Evolutionary conservation across 2,329 filamentous ascomycete genomes (phyloP).

Genomic region (Ceratocystis huliohia): DNA sequence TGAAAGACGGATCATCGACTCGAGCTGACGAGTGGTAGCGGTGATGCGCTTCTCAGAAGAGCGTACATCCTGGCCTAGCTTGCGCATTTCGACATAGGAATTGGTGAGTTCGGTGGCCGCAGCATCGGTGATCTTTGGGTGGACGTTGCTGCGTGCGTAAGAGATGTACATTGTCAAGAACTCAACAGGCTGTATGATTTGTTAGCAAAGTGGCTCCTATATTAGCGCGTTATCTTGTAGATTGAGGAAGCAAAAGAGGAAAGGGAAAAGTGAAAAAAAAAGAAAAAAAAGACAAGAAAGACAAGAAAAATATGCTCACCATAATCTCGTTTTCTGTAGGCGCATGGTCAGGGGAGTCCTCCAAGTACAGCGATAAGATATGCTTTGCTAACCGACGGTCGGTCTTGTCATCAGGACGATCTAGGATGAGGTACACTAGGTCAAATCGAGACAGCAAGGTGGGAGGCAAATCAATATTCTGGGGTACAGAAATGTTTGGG

Average conservation of each 20-base stretch:
- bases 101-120: conserved; percentile 75
- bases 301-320: conserved; percentile 39
- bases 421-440: conserved; percentile 89
- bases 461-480: conserved; percentile 94
- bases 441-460: conserved; percentile 94
- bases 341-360: conserved; percentile 83
- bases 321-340: conserved; percentile 62
- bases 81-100: conserved; percentile 88
- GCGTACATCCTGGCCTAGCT: conserved; percentile 76
- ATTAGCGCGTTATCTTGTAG: background rate
- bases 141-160: conserved; percentile 76
- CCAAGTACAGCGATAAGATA: conserved; percentile 89
- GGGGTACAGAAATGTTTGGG: conserved; percentile 83
- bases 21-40: conserved; percentile 88
- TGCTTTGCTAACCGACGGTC: conserved; percentile 86
- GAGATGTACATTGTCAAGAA: conserved; percentile 96
- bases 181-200: conserved; percentile 57
- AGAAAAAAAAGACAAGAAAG: background rate
- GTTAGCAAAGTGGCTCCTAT: conserved; percentile 12
- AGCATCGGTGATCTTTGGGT: conserved; percentile 66
- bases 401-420: conserved; percentile 78
- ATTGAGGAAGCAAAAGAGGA: background rate
- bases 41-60: conserved; percentile 91
- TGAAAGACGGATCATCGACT: conserved; percentile 93
- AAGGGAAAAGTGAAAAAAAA: background rate